These are phyloP conservation scores for Paulownia fortunei DNA, from an alignment of 257 asterid species.

Conservation along the genomic window DNA sequence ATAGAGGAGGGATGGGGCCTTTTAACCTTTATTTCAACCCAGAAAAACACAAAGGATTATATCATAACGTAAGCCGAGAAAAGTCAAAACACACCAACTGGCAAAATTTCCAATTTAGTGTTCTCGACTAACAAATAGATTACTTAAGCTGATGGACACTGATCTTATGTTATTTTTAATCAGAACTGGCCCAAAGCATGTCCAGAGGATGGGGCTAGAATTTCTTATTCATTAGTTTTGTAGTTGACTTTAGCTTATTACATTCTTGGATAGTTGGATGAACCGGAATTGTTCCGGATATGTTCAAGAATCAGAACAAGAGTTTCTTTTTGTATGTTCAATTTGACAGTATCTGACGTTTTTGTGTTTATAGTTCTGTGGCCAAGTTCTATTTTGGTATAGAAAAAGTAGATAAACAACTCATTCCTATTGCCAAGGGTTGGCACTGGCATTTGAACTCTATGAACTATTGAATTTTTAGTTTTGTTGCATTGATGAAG, in stretches of 20 bases:
- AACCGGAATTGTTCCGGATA: neutral
- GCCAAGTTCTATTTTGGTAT: neutral
- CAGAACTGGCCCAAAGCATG: conserved; percentile 13
- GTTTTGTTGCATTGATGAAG: neutral
- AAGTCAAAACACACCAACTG: conserved; percentile 15
- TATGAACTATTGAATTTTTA: no score
- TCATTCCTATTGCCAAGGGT: neutral
- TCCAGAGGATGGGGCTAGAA: conserved; percentile 12
- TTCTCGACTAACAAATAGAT: neutral
- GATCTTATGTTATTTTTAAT: neutral
- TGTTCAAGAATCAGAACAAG: neutral
- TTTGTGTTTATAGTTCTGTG: neutral
- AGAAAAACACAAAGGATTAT: neutral
- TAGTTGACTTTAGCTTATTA: conserved; percentile 9
- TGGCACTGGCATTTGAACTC: no score
- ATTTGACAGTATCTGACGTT: neutral
- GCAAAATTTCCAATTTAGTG: neutral
- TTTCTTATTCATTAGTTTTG: neutral
- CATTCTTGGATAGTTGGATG: conserved; percentile 7
- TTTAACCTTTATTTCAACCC: no score
- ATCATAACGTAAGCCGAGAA: neutral
- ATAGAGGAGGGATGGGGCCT: no score
- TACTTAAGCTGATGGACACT: neutral
- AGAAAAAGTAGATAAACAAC: no score
- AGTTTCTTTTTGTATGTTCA: neutral